Conservation (phyloP, 352 stramenopile genomes). For the Phytophthora pini region DNA sequence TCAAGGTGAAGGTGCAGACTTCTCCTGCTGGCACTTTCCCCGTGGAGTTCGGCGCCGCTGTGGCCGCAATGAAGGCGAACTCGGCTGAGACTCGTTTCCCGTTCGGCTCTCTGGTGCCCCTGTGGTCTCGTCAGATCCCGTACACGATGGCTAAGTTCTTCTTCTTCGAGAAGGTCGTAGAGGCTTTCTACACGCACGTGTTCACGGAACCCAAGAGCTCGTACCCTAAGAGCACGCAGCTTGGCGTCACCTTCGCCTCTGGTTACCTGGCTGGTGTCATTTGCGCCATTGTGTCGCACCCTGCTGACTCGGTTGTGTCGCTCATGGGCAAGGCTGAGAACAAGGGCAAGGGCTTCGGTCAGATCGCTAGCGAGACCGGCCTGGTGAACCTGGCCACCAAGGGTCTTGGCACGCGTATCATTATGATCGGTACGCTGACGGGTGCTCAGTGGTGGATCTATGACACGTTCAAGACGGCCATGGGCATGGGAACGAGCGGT, state of each 20-base stretch:
- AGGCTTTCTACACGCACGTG: slow-evolving; percentile 89
- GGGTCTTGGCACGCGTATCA: slow-evolving; percentile 93
- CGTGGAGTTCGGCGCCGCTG: slow-evolving; percentile 84
- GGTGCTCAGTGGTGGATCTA: slow-evolving; percentile 98
- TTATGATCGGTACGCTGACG: slow-evolving; percentile 97
- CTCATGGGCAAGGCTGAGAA: slow-evolving; percentile 95
- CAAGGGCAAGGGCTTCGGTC: slow-evolving; percentile 90
- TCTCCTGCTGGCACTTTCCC: slow-evolving; percentile 91
- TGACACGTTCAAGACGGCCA: slow-evolving; percentile 94
- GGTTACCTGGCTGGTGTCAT: slow-evolving; percentile 99
- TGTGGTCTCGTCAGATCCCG: slow-evolving; percentile 94
- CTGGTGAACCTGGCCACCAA: slow-evolving; percentile 85
- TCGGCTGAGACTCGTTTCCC: slow-evolving; percentile 90
- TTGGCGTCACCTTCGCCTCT: slow-evolving; percentile 97
- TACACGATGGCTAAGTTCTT: slow-evolving; percentile 99
- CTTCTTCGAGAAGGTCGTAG: slow-evolving; percentile 94
- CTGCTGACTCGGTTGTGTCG: slow-evolving; percentile 98
- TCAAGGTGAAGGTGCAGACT: slow-evolving; percentile 96
- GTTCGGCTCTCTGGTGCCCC: slow-evolving; percentile 91
- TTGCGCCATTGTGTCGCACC: slow-evolving; percentile 99
- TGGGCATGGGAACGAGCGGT: slow-evolving; percentile 92
- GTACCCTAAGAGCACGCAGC: slow-evolving; percentile 94
- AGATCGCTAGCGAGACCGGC: slow-evolving; percentile 87
- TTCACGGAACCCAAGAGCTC: slow-evolving; percentile 92
- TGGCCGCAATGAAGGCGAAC: slow-evolving; percentile 90